Base-by-base conservation (phyloP, 2,329 filamentous ascomycete genomes). In the Blastomyces percursus region DNA sequence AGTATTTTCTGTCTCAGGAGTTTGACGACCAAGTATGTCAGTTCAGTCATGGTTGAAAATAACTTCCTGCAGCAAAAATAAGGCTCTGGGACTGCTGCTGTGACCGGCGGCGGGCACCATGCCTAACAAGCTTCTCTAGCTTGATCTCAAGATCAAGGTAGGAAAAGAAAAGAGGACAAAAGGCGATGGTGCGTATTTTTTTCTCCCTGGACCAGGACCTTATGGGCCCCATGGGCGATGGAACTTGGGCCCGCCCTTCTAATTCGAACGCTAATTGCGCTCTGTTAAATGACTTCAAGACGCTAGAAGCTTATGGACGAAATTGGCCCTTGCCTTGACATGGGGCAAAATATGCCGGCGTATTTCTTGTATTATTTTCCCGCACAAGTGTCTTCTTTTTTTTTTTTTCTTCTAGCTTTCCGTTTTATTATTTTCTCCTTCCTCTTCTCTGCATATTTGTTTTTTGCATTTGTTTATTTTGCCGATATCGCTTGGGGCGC, bases 281-380 rank as follows among this genome's bases (percentile, higher is more conserved):
- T 35, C 30, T n/a, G 21, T 50, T 56, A 14, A 42, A 19, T 40
- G 24, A 55, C 21, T 16, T 24, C 27, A 27, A 38, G 35, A 16
- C 52, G 52, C 52, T 56, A 56, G 52, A 56, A 56, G 52, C 52
- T 40, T 56, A 40, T 38, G 35, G 52, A 56, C 11, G 52, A 56
- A 56, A 56, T 32, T 56, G n/a, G 52, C 14, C 32, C n/a, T 54
- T 54, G 51, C 51, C 16, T 54, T 5, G 5, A 54, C 35, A 56
- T n/a, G 52, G 30, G 32, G 52, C n/a, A 21, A 38, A 21, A 40
- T 38, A 56, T 32, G 32, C 51, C 14, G 9, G 46, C 46, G 46
- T 50, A 27, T 27, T 50, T 50, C 24, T 27, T 11, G 46, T 50
- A 50, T 24, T 50, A 50, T 24, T 21, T 14, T 50, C 21, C n/a